phyloP scores from a whole-genome alignment of 129 eudicot genomes.

The Smallanthus sonchifolius region DNA sequence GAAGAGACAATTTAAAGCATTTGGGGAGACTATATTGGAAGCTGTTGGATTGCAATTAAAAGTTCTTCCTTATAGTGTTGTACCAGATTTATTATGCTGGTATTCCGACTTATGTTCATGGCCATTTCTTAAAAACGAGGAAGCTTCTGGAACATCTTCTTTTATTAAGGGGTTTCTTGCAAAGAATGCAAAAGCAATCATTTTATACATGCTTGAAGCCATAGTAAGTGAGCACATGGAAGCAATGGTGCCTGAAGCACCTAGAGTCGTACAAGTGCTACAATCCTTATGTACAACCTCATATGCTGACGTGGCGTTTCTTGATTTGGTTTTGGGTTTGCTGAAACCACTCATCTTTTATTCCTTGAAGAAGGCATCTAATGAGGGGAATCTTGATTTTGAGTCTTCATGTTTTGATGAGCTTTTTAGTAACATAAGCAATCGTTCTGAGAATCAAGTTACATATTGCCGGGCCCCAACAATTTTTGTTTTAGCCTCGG shows the following conservation, averaged over 20 bases:
- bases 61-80: slow-evolving; percentile 63
- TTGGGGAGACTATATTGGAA: slow-evolving; percentile 76
- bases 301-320: slow-evolving; percentile 82
- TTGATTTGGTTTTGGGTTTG: slow-evolving; percentile 57
- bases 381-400: slow-evolving; percentile 61
- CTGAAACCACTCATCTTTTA: slow-evolving; percentile 75
- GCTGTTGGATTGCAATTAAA: slow-evolving; percentile 86
- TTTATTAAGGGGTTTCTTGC: slow-evolving; percentile 60
- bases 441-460: slow-evolving; percentile 28
- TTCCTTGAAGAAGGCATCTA: slow-evolving; percentile 59
- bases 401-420: slow-evolving; percentile 85
- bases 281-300: slow-evolving; percentile 60
- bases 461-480: slow-evolving; percentile 50
- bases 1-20: slow-evolving; percentile 59
- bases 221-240: slow-evolving; percentile 87
- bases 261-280: slow-evolving; percentile 69
- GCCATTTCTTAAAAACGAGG: slow-evolving; percentile 57
- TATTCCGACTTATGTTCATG: slow-evolving; percentile 75
- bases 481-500: slow-evolving; percentile 66
- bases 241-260: slow-evolving; percentile 87
- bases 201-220: slow-evolving; percentile 77
- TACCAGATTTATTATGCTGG: slow-evolving; percentile 91
- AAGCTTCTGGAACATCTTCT: slow-evolving; percentile 33
- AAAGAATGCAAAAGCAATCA: slow-evolving; percentile 79
- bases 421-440: slow-evolving; percentile 50